Evolutionary conservation across 768 basidiomycete genomes (phyloP).

Genomic region (Mycena metata): DNA sequence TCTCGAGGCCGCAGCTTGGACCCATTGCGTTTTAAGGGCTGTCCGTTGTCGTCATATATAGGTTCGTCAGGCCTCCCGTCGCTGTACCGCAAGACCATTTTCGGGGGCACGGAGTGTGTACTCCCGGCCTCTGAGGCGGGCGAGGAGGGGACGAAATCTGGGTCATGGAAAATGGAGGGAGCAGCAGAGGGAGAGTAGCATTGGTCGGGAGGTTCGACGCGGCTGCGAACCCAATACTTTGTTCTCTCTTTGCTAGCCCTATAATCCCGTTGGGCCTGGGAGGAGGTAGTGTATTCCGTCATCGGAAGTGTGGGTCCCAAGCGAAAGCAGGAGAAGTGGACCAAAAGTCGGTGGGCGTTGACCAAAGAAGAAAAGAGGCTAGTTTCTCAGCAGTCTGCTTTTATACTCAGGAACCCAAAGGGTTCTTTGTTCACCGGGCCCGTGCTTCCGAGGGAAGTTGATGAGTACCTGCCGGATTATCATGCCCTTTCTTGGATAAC

Average conservation of each 20-base stretch:
- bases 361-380: conserved; percentile 39
- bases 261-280: conserved; percentile 70
- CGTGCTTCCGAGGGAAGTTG: conserved; percentile 32
- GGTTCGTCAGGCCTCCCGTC: conserved; percentile 76
- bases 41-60: conserved; percentile 59
- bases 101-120: conserved; percentile 71
- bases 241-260: conserved; percentile 74
- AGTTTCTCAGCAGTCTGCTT: conserved; percentile 29
- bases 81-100: conserved; percentile 77
- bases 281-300: conserved; percentile 51
- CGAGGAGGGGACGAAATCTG: conserved; percentile 51
- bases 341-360: conserved; percentile 25
- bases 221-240: conserved; percentile 71
- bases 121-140: conserved; percentile 65
- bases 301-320: conserved; percentile 23
- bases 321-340: conserved; percentile 31
- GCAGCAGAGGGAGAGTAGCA: conserved; percentile 73
- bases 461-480: conserved; percentile 17
- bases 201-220: conserved; percentile 48
- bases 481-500: conserved; percentile 24
- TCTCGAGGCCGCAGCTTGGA: conserved; percentile 43
- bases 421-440: conserved; percentile 34
- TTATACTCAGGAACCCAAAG: conserved; percentile 36
- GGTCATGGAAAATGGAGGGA: conserved; percentile 64
- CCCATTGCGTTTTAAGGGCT: conserved; percentile 34